Base-by-base conservation (phyloP, 371 early-diverging fungal species). In the Chytridium lagenaria region DNA sequence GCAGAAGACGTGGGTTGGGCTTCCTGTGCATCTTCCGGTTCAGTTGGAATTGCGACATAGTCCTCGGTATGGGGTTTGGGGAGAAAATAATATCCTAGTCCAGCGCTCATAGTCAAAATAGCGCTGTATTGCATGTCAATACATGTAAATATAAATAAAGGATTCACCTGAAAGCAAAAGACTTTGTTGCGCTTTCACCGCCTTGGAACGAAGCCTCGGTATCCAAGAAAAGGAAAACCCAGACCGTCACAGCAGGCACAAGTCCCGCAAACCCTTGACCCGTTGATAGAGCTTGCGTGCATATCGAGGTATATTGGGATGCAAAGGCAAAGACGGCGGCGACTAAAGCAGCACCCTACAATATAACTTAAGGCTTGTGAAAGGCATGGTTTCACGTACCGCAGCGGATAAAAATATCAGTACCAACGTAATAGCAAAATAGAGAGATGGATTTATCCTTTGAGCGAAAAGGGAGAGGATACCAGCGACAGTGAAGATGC, bases 231-330 rank as follows among this genome's bases (percentile, higher is more conserved):
- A 40, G 66, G 10, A 28, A 26, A 7, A 66, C 3, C 66, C 38
- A 66, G n/a, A 66, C 66, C 19, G 44, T 28, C 30, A 44, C 66
- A 44, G 66, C 66, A 3, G 66, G 66, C 10, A 66, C 49, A 30
- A 66, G 66, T n/a, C 66, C 66, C 15, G 68, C 68, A 22, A 68
- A 51, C 1, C 68, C 68, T 51, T 68, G 68, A 12, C 68, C 68
- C 5, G 51, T 68, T 2, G 68, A 51, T 16, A 68, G 16, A 2
- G 51, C 68, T 33, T 68, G 68, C 7, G 68, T 68, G 22, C 30
- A 68, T 3, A 68, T 3, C 52, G 50, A 16, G 5, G 50, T 16
- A 26, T 50, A 68, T 19, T 51, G 30, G 34, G 68, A 49, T 3
- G 52, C 68, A 7, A 50, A 51, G 2, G 51, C 68, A 36, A 68